A percentile compares a stretch with the other conserved stretches of the same genome.
These are phyloP conservation scores for Musa schizocarpa DNA, from an alignment of 176 grass and related monocot species.

Conservation along the genomic window DNA sequence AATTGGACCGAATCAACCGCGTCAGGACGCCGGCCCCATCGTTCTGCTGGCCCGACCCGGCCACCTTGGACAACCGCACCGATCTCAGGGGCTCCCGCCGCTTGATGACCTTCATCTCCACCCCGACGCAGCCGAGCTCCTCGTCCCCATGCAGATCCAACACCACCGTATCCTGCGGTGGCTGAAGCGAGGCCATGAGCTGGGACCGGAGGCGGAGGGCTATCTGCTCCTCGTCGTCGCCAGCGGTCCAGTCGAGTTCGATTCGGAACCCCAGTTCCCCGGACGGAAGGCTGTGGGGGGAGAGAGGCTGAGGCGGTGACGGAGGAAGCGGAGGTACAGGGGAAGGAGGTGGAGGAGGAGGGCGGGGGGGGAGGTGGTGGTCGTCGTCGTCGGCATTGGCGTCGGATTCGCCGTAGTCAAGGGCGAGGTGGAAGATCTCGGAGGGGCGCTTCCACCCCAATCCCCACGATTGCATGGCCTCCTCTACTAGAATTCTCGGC, in stretches of 20 bases:
- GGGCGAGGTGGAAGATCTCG: slow-evolving; percentile 94
- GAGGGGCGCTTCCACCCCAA: slow-evolving; percentile 95
- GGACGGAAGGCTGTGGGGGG: slow-evolving; percentile 2
- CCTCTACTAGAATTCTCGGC: background rate
- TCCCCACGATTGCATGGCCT: slow-evolving; percentile 78
- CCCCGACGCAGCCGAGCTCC: slow-evolving; percentile 19
- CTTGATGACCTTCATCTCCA: slow-evolving; percentile 67
- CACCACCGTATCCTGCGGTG: slow-evolving; percentile 60
- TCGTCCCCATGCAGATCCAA: slow-evolving; percentile 44
- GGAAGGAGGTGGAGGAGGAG: slow-evolving; percentile 11
- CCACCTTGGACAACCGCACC: slow-evolving; percentile 48
- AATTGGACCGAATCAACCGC: slow-evolving; percentile 61
- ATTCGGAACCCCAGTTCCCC: slow-evolving; percentile 68
- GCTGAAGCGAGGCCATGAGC: slow-evolving; percentile 84
- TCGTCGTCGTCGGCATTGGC: slow-evolving; percentile 17
- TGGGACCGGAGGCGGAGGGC: slow-evolving; percentile 87
- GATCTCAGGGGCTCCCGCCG: slow-evolving; percentile 67
- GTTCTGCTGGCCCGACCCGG: slow-evolving; percentile 54
- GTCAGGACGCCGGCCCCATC: slow-evolving; percentile 67
- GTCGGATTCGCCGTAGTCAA: slow-evolving; percentile 67
- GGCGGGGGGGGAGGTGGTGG: slow-evolving; percentile 5
- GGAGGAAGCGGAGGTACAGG: slow-evolving; percentile 19
- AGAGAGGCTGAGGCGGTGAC: background rate
- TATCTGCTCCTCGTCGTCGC: slow-evolving; percentile 80
- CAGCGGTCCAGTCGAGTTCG: slow-evolving; percentile 69